Conservation (phyloP, 768 basidiomycete genomes). For the Kwoniella sp. region DNA sequence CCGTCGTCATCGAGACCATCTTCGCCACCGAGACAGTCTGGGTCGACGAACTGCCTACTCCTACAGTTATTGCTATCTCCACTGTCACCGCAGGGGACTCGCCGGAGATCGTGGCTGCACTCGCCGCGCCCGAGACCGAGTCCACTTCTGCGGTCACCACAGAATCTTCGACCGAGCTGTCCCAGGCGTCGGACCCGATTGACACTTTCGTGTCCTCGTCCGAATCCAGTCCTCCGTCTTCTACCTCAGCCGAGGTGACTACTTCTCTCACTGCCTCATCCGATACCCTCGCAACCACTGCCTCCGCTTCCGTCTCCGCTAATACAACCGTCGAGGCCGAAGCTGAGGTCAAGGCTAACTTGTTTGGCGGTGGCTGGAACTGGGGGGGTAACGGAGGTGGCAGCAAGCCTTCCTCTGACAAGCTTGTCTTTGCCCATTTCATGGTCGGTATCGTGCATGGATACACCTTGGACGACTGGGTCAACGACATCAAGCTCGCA, state of each 20-base stretch:
- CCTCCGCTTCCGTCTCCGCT: background rate
- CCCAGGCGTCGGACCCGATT: constrained; percentile 14
- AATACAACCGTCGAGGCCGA: background rate
- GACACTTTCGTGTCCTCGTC: constrained; percentile 20
- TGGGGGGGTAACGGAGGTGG: background rate
- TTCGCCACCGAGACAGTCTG: constrained; percentile 4
- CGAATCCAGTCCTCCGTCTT: background rate
- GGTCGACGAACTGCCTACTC: background rate
- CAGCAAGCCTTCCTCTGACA: constrained; percentile 15
- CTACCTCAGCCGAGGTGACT: background rate
- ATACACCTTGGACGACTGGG: constrained; percentile 41
- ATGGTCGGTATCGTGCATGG: constrained; percentile 54
- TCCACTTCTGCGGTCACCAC: background rate
- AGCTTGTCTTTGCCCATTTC: constrained; percentile 54
- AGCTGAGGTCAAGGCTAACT: background rate
- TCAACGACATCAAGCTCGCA: constrained; percentile 46
- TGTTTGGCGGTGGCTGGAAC: background rate
- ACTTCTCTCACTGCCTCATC: background rate
- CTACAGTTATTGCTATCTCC: background rate
- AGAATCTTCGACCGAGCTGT: background rate
- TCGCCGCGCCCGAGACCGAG: background rate
- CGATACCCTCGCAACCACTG: background rate
- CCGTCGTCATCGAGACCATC: constrained; percentile 8
- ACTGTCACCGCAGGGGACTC: constrained; percentile 1
- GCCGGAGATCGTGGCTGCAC: background rate